Base-by-base conservation (phyloP, 306 rosid species). In the Sicyos baderoa region DNA sequence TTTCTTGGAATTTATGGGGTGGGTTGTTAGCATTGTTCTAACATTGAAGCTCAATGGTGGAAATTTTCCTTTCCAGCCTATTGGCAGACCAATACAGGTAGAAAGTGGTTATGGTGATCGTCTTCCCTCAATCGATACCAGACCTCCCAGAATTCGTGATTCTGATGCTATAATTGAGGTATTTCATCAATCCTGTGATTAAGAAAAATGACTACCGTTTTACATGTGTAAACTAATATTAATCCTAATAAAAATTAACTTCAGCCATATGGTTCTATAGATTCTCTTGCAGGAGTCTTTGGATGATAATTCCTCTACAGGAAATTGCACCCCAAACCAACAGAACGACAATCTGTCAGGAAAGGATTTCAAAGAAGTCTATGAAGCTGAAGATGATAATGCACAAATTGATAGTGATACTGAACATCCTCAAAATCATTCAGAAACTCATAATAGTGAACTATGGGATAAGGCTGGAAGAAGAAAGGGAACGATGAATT, bases 101-200 rank as follows among this genome's bases (percentile, higher is more conserved):
- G 99, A 94, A 90, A 82, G 90, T 80, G 97, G 99, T 74, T 86
- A 58, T 72, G 99, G 97, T 52, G 99, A 94, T 74, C 95, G 99
- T 68, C 85, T 94, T 73, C 99, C 99, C 66, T 90, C 99, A 35
- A 84, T 90, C 77, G 99, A 94, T 76, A 94, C 94, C 61, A 91
- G 99, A 21, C 95, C 96, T 59, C 95, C 97, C 29, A 86, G 99
- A 65, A 79, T 84, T 42, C 99, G 99, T 60, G 99, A 94, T 83
- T 81, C 96, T 48, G 99, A 94, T 83, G 91, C 99, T n/a, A 82
- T 94, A 78, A 94, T 94, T 81, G 99, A 94, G 94, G 99, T 94
- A 88, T 74, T 75, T 77, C 29, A 52, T 75, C 48, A 53, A 71
- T 25, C 73, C 66, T 59, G 15, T 81, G 50, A 62, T 56, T 65